phyloP scores from a whole-genome alignment of 208 protist species.

The Trypanosoma melophagium region DNA sequence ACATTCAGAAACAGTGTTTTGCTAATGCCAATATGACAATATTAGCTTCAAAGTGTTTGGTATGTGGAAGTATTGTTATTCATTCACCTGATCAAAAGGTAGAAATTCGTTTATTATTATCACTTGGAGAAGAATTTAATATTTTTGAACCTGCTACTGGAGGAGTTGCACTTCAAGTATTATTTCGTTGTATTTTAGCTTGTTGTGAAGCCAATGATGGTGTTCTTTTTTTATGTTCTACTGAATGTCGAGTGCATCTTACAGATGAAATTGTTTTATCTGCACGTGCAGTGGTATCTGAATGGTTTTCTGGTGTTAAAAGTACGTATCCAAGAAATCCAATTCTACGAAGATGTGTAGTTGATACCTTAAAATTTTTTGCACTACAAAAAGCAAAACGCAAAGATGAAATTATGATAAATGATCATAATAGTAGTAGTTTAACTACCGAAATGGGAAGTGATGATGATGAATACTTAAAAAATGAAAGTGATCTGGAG shows the following conservation, averaged over 20 bases:
- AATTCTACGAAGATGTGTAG: slow-evolving; percentile 18
- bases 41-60: slow-evolving; percentile 43
- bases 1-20: slow-evolving; percentile 69
- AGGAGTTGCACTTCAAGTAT: slow-evolving; percentile 38
- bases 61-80: slow-evolving; percentile 41
- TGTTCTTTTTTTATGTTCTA: slow-evolving; percentile 64
- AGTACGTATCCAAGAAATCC: slow-evolving; percentile 20
- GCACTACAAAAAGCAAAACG: neutral
- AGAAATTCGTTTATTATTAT: slow-evolving; percentile 34
- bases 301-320: slow-evolving; percentile 16
- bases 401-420: neutral
- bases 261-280: slow-evolving; percentile 44
- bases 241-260: slow-evolving; percentile 45
- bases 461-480: neutral
- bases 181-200: slow-evolving; percentile 52
- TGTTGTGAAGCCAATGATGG: slow-evolving; percentile 56
- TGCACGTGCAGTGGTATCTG: slow-evolving; percentile 38
- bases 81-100: slow-evolving; percentile 20
- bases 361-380: slow-evolving; percentile 7
- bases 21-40: slow-evolving; percentile 42
- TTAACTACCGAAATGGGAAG: neutral
- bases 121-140: slow-evolving; percentile 30
- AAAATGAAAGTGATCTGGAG: neutral
- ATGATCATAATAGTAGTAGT: neutral
- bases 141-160: slow-evolving; percentile 22